phyloP scores from a whole-genome alignment of 2,329 filamentous ascomycete species.

The Epichloe baconii region DNA sequence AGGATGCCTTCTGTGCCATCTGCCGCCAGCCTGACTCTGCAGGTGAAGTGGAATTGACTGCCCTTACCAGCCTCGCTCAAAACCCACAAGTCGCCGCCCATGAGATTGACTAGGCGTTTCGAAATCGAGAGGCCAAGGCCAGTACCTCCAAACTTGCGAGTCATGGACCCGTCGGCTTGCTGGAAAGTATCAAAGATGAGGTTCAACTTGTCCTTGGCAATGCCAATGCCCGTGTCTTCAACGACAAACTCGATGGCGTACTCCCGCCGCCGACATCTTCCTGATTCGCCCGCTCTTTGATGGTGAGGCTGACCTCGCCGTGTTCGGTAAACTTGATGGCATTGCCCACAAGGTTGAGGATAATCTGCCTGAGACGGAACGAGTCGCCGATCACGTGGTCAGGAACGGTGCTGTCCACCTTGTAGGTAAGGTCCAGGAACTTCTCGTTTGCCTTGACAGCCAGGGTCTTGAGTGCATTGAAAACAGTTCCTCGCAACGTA shows the following conservation, averaged over 20 bases:
- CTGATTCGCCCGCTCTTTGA: constrained; percentile 52
- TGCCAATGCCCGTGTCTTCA: constrained; percentile 91
- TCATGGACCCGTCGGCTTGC: constrained; percentile 94
- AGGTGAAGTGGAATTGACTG: constrained; percentile 94
- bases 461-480: constrained; percentile 91
- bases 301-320: constrained; percentile 90
- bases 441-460: constrained; percentile 98
- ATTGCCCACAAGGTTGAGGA: constrained; percentile 92
- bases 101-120: constrained; percentile 84
- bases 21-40: constrained; percentile 72
- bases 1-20: constrained; percentile 66
- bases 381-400: constrained; percentile 94
- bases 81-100: constrained; percentile 95
- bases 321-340: constrained; percentile 98
- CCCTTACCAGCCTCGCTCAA: constrained; percentile 84
- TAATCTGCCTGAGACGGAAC: constrained; percentile 91
- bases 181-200: constrained; percentile 99
- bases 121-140: constrained; percentile 91
- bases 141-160: constrained; percentile 88
- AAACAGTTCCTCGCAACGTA: constrained; percentile 84
- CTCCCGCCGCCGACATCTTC: constrained; percentile 56
- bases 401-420: constrained; percentile 84
- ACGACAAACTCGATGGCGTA: constrained; percentile 95
- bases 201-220: constrained; percentile 87
- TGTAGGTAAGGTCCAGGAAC: constrained; percentile 81